Conservation (phyloP, 345 rosid genomes). For the Rhodamnia argentea region DNA sequence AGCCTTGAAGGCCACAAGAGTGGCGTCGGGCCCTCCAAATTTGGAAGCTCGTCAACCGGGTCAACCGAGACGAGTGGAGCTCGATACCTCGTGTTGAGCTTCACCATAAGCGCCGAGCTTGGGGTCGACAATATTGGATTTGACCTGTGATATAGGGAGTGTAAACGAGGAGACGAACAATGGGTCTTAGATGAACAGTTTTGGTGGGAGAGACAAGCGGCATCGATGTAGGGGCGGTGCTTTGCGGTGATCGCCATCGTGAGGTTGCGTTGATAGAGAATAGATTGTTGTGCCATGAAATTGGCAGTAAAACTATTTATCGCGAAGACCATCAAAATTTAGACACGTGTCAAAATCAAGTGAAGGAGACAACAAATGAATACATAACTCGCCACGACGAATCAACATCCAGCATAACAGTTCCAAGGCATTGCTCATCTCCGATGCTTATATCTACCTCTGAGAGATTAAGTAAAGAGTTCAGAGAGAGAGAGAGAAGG, state of each 20-base stretch:
- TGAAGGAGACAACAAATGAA: no score
- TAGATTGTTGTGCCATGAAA: fast-evolving
- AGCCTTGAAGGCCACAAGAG: not conserved
- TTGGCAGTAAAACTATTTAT: not conserved
- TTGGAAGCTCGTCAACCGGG: fast-evolving
- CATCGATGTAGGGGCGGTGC: not conserved
- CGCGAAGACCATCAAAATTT: not conserved
- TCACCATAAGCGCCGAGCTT: not conserved
- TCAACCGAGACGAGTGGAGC: fast-evolving
- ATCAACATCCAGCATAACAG: no score
- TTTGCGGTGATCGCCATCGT: fast-evolving
- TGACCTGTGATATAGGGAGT: not conserved
- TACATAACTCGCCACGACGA: no score
- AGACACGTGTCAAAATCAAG: not conserved
- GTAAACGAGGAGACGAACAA: not conserved
- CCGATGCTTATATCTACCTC: no score
- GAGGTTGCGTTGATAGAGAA: not conserved
- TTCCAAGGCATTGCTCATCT: no score
- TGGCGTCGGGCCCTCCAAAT: not conserved
- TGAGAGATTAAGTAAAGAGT: no score
- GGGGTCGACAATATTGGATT: not conserved
- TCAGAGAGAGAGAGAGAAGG: no score
- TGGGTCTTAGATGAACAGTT: not conserved
- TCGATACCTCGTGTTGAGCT: fast-evolving
- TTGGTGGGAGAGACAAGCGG: not conserved